Evolutionary conservation across 2,329 filamentous ascomycete species (phyloP).

Genomic region (Colletotrichum sidae): DNA sequence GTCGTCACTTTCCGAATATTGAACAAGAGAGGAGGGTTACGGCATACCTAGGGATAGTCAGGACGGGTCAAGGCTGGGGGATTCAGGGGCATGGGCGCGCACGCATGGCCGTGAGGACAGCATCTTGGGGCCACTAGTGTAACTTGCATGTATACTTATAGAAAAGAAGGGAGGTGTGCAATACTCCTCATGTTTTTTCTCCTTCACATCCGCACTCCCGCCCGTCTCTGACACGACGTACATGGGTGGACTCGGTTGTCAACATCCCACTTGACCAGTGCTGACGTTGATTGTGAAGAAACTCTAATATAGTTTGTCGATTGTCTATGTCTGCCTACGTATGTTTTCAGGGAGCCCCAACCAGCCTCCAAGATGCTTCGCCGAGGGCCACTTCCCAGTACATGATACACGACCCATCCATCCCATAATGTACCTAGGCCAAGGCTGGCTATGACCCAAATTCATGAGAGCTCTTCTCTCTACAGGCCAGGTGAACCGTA

Average conservation of each 20-base stretch:
- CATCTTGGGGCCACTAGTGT: conserved; percentile 20
- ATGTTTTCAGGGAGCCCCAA: conserved; percentile 13
- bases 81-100: conserved; percentile 36
- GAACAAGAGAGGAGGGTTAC: not conserved
- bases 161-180: conserved; percentile 6
- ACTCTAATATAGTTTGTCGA: conserved; percentile 4
- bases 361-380: conserved; percentile 6
- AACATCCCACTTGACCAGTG: not conserved
- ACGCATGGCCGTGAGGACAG: conserved; percentile 36
- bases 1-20: no score
- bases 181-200: not conserved
- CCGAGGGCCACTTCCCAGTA: conserved; percentile 14
- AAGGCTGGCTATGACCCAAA: conserved; percentile 22
- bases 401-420: conserved; percentile 12
- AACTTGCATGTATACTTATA: conserved; percentile 27
- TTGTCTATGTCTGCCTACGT: conserved; percentile 26
- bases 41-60: conserved; percentile 16
- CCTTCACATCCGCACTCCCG: not conserved
- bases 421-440: not conserved
- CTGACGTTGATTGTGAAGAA: no score
- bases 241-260: no score
- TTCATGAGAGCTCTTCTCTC: no score
- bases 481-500: no score
- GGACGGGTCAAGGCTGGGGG: conserved; percentile 32
- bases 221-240: no score